Evolutionary conservation across 1,139 yeast genomes (phyloP), one percentile per base, ranked within the genome.

Genomic region (Pneumocystis sp.): DNA sequence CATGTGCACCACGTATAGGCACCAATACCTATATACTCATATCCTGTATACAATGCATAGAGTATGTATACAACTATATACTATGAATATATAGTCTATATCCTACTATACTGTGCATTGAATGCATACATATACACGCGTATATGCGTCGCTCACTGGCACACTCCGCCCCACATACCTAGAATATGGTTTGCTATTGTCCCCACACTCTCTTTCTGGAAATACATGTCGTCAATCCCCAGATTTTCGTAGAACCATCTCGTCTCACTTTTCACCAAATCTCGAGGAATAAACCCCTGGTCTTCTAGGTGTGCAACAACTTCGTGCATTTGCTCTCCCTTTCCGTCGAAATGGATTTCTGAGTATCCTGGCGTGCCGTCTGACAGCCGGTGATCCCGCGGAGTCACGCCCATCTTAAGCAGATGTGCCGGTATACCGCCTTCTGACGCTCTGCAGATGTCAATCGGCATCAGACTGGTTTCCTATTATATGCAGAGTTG

Each of bases 211-310:
- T 91, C 96, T 70, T 88, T 83, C 65, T 95, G 93, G 74, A 93
- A 91, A 77, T 89, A 93, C 57, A 89, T 86, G 74, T 76, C 97
- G 74, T 90, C 97, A 69, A 93, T 89, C 59, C 97, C 97, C 70
- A 93, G 81, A 64, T 83, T 78, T 68, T 87, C 85, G 78, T 93
- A 93, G 75, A 93, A 93, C 95, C 96, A 91, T 72, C 74, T 70
- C 31, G 63, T 65, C 21, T 65, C 67, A 37, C 59, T 65, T 59
- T 45, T 15, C 19, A 67, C 57, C 62, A 64, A 63, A 15, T 59
- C 61, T 19, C 34, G n/a, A 6, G 67, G 67, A 15, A 65, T 65
- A 61, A 62, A 65, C 10, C 61, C 50, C 21, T 62, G 64, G 56
- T 65, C 61, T 29, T 40, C 39, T 37, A 66, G 59, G n/a, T 44